Conservation (phyloP, 768 basidiomycete genomes). For the Serendipita sp. region DNA sequence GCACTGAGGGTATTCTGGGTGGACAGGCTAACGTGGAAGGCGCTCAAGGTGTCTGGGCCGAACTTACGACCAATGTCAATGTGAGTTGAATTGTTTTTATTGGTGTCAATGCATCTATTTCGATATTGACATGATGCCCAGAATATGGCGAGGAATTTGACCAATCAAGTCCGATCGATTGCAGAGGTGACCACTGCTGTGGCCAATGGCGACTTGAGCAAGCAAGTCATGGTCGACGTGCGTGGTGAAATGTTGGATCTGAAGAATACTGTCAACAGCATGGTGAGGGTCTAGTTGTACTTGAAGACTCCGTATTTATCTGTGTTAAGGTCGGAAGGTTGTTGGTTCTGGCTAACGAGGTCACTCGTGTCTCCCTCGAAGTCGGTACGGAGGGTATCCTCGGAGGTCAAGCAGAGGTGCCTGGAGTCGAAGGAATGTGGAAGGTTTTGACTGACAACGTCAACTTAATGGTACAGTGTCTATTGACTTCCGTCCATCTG, state of each 20-base stretch:
- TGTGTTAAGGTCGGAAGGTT: slow-evolving; percentile 15
- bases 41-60: slow-evolving; percentile 28
- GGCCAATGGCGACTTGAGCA: slow-evolving; percentile 67
- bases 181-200: slow-evolving; percentile 66
- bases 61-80: slow-evolving; percentile 81
- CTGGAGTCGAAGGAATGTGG: slow-evolving; percentile 92
- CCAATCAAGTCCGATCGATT: slow-evolving; percentile 79
- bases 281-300: slow-evolving; percentile 48
- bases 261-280: slow-evolving; percentile 65
- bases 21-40: slow-evolving; percentile 83
- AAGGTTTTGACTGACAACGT: slow-evolving; percentile 33
- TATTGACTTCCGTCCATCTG: slow-evolving; percentile 5
- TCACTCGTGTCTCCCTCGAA: slow-evolving; percentile 83
- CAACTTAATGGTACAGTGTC: slow-evolving; percentile 2
- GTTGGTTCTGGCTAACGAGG: slow-evolving; percentile 24
- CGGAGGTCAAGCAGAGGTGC: slow-evolving; percentile 82
- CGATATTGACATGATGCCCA: slow-evolving; percentile 17
- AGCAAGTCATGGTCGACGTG: slow-evolving; percentile 80
- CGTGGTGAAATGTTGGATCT: slow-evolving; percentile 86
- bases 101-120: not conserved
- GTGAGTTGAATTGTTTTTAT: slow-evolving; percentile 25
- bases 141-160: slow-evolving; percentile 81
- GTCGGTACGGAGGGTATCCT: slow-evolving; percentile 87
- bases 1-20: slow-evolving; percentile 79
- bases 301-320: not conserved